A percentile compares a stretch with the other conserved stretches of the same genome.
phyloP scores from a whole-genome alignment of 2,329 filamentous ascomycete genomes.

The Mollisia scopiformis region DNA sequence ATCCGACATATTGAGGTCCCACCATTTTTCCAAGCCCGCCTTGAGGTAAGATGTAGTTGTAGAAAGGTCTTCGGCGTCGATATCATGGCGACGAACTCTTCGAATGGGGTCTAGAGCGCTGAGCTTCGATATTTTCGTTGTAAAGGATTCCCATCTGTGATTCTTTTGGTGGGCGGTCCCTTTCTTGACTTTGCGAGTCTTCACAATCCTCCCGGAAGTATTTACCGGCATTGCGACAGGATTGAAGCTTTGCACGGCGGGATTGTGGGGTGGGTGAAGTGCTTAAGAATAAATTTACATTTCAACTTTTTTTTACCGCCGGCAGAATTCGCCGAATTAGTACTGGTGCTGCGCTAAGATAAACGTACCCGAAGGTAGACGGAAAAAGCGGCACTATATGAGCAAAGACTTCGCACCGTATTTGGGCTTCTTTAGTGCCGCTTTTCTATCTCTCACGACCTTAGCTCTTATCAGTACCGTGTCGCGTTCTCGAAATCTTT shows the following conservation, averaged over 20 bases:
- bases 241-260: background rate
- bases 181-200: slow-evolving; percentile 70
- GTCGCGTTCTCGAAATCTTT: slow-evolving; percentile 4
- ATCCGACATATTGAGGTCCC: slow-evolving; percentile 86
- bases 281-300: slow-evolving; percentile 9
- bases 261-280: background rate
- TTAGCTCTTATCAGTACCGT: no score
- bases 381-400: no score
- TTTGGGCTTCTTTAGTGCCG: no score
- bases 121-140: slow-evolving; percentile 84
- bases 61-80: slow-evolving; percentile 77
- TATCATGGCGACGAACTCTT: slow-evolving; percentile 81
- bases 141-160: slow-evolving; percentile 91
- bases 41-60: slow-evolving; percentile 86
- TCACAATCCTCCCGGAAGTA: slow-evolving; percentile 68
- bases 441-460: no score
- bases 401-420: no score
- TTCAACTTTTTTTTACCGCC: slow-evolving; percentile 2
- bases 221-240: slow-evolving; percentile 59
- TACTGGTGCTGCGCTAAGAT: slow-evolving; percentile 24
- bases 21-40: slow-evolving; percentile 83
- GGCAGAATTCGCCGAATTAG: slow-evolving; percentile 14
- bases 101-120: slow-evolving; percentile 90
- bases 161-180: slow-evolving; percentile 77
- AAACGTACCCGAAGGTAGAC: slow-evolving; percentile 15